phyloP scores from a whole-genome alignment of 2,329 filamentous ascomycete genomes.

The Taxawa tesnikishii region DNA sequence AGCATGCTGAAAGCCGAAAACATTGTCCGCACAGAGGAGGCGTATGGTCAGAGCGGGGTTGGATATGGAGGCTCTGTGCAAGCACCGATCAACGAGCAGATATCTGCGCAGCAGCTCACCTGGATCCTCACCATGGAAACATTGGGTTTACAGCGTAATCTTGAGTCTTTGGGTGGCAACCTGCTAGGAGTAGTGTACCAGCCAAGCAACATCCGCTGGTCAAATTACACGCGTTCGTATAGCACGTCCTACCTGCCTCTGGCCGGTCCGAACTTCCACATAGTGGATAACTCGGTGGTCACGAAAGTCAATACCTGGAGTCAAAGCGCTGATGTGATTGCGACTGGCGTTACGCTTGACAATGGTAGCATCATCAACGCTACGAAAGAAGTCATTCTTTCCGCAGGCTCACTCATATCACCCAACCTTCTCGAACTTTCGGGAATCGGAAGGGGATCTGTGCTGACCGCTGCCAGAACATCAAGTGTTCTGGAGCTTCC shows the following conservation, averaged over 20 bases:
- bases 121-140: slow-evolving; percentile 36
- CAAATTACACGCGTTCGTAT: slow-evolving; percentile 38
- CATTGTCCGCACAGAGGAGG: slow-evolving; percentile 14
- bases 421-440: slow-evolving; percentile 48
- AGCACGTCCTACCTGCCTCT: slow-evolving; percentile 29
- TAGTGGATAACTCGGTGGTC: slow-evolving; percentile 25
- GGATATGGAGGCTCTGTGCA: slow-evolving; percentile 20
- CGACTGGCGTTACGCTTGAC: slow-evolving; percentile 20
- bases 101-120: slow-evolving; percentile 29
- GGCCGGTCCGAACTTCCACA: slow-evolving; percentile 30
- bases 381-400: slow-evolving; percentile 34
- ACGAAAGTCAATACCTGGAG: slow-evolving; percentile 24
- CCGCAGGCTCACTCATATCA: slow-evolving; percentile 45
- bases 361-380: slow-evolving; percentile 19
- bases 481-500: slow-evolving; percentile 22
- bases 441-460: slow-evolving; percentile 34
- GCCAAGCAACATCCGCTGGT: slow-evolving; percentile 36
- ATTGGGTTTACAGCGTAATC: slow-evolving; percentile 28
- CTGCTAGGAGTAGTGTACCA: slow-evolving; percentile 39
- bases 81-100: slow-evolving; percentile 28
- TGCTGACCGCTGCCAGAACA: slow-evolving; percentile 30
- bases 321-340: slow-evolving; percentile 7
- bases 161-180: slow-evolving; percentile 37
- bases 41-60: slow-evolving; percentile 17
- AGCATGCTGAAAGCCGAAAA: slow-evolving; percentile 22